Evolutionary conservation across 2,329 filamentous ascomycete species (phyloP), one percentile per base, ranked within the genome.

Genomic region (Ophiostoma populinum): DNA sequence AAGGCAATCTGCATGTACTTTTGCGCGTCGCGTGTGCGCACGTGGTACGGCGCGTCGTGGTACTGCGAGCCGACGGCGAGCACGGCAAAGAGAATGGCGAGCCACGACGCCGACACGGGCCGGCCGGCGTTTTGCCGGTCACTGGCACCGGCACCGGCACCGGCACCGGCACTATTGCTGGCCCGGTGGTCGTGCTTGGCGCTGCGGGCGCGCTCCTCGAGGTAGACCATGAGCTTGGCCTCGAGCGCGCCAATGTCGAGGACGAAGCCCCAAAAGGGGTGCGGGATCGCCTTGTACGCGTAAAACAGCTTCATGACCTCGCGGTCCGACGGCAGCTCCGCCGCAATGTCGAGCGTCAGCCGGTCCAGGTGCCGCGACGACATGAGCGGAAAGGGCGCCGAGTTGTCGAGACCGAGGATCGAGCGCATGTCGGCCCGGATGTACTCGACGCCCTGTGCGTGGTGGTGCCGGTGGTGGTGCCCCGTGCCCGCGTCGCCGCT

Each of bases 271-370:
- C 72, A 77, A 44, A 77, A 77, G 2, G 70, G 70, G 32, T 77
- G 72, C 2, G 72, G 67, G 17, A 74, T 71, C 47, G 76, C 70
- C 49, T 75, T 75, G 54, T 76, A 77, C 2, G 70, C 69, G 29
- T 68, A 64, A 47, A 77, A 76, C 6, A 75, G 56, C 71, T 74
- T 75, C 59, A 76, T 68, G 10, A 77, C 70, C 49, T 77, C 72
- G 24, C 71, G 56, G 44, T 76, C 71, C 0, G 71, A 73, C 2
- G 72, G 72, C 15, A 77, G 55, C 47, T 75, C 70, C 6, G 62
- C 56, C 2, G 65, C 65, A 32, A 76, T 75, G 40, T 77, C 72
- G 18, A 62, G 56, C 0, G 70, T 70, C 40, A 76, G 53, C 35
- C 58, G 61, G 42, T 75, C 67, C 25, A 77, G 61, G 40, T 76